Base-by-base conservation (phyloP, 345 rosid species). In the Turritis glabra region DNA sequence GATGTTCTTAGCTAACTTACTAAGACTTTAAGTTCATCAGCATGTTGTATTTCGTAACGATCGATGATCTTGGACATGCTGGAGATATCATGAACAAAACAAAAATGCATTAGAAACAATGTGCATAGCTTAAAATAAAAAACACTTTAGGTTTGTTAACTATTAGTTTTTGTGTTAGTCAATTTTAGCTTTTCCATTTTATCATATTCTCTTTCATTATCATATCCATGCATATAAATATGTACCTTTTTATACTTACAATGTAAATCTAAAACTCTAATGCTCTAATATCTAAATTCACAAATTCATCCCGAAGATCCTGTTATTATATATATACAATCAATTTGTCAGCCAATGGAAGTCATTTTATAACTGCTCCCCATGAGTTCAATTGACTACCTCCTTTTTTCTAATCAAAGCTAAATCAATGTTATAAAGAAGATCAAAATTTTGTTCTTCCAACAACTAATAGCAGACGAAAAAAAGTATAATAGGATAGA, bases 1-100 rank as follows among this genome's bases (percentile, higher is more conserved):
- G 56, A 53, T 32, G 56, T 46, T 64, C 44, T 54, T 55, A 73
- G 48, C n/a, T 64, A 67, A 67, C 75, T 76, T 76, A 76, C 80
- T 47, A 55, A 63, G 71, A 11, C 33, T 63, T 58, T 38, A 33
- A 33, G 71, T 3, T 77, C 71, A 53, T 63, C 54, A 35, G 65
- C 80, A 53, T 46, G 80, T 14, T 70, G 71, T 23, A 44, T 2
- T 0, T 55, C 52, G 47, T 77, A 77, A 6, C 75, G 75, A 17
- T 30, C 40, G 3, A 77, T 30, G 51, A 70, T 77, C 21, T 63
- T 27, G 66, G 71, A 3, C 60, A 76, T 52, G 65, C 80, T 76
- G 71, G 21, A 62, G 44, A 54, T 60, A 33, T 15, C 26, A 54
- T 33, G 35, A 69, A 14, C 47, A 40, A 53, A 27, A 63, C 29